A percentile compares a stretch with the other conserved stretches of the same genome.
Conservation (phyloP, 331 rosid genomes). For the Rhamnella rubrinervis region DNA sequence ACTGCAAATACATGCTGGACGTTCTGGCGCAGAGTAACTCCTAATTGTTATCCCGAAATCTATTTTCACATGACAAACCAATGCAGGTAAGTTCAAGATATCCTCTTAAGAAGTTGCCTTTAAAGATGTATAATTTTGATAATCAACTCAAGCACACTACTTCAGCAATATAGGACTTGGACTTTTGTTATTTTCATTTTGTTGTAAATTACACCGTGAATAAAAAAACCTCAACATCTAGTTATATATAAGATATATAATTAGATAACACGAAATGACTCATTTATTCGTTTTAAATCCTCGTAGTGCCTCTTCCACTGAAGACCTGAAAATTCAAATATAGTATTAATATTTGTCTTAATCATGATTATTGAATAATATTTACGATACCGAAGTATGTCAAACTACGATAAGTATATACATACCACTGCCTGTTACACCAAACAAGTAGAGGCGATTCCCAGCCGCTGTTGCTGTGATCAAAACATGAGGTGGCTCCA, state of each 20-base stretch:
- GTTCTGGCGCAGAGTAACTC: too few relatives aligned
- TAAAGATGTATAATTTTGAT: background rate
- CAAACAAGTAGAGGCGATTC: constrained; percentile 87
- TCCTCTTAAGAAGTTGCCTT: background rate
- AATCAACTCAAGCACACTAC: background rate
- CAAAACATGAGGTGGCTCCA: constrained; percentile 92
- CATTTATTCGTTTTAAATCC: constrained; percentile 70
- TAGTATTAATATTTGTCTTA: background rate
- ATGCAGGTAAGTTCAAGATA: background rate
- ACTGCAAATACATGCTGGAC: too few relatives aligned
- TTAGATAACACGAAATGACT: constrained; percentile 71
- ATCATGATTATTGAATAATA: background rate
- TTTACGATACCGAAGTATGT: background rate
- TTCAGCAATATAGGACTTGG: background rate
- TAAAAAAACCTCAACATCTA: background rate
- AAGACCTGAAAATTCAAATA: constrained; percentile 62
- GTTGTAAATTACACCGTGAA: background rate
- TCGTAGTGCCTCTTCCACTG: constrained; percentile 93
- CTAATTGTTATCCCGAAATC: too few relatives aligned
- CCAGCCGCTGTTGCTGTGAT: constrained; percentile 98
- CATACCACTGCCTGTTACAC: constrained; percentile 80
- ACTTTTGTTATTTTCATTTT: background rate
- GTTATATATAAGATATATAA: background rate
- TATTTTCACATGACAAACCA: too few relatives aligned
- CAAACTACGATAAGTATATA: background rate